Evolutionary conservation across 1,284 basidiomycete species (phyloP), one percentile per base, ranked within the genome.

Genomic region (Rhodotorula sp.): DNA sequence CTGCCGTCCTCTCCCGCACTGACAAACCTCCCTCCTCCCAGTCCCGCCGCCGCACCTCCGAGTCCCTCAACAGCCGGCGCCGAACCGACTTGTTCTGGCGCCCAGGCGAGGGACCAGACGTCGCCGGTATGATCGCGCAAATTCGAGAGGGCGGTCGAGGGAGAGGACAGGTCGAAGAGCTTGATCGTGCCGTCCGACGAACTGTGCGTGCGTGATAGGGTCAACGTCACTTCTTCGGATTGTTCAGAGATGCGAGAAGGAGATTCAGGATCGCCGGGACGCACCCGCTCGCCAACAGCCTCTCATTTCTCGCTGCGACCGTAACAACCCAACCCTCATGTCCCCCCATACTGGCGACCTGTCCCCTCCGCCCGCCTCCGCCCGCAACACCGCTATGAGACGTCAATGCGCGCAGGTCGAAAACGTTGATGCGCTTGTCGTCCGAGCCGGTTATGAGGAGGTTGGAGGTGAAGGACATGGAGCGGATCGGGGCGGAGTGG

Each of bases 401-500:
- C 0, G 74, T 61, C 11, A 76, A 30, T 2, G 70, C 72, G n/a
- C 75, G 71, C 1, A 78, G 63, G 63, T 78, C 77, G 31, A 74
- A 76, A 26, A 76, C 72, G 61, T 75, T 75, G 61, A 77, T 72
- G 34, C 73, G 72, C 62, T 74, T 75, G 69, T 77, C 76, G 67
- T 78, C 77, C 22, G 75, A 75, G 10, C 67, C 76, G 22, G 77
- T 75, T 46, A 76, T 68, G 46, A 78, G 68, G 34, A 78, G 70
- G 46, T 63, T 69, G 11, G 73, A 75, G 64, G 77, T 76, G 67
- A 77, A 78, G 16, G 75, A 50, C 53, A 77, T 37, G 44, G 72
- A 68, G 9, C 77, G 76, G 53, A 78, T 75, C 26, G 76, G 74
- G 18, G 71, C 67, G 2, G 72, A 71, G 64, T 78, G 77, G 40